Evolutionary conservation across 2,329 filamentous ascomycete species (phyloP).

Genomic region (Cladosporium sp.): DNA sequence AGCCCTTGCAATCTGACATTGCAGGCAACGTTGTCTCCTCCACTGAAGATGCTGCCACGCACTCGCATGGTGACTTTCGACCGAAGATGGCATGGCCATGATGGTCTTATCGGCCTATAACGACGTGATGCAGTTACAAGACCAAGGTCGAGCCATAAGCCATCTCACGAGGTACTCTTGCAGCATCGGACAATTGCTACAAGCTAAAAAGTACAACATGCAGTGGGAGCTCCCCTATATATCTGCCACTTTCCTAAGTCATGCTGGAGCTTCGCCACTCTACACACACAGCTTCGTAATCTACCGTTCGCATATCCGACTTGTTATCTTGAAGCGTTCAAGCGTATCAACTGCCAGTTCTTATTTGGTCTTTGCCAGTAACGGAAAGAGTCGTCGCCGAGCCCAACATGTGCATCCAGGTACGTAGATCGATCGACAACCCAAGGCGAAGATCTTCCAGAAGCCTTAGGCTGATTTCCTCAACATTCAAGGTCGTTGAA

Average conservation of each 20-base stretch:
- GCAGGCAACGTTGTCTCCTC: neutral
- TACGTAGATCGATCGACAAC: neutral
- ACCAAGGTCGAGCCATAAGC: neutral
- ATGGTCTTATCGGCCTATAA: neutral
- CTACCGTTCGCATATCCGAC: too few relatives aligned
- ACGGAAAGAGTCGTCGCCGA: too few relatives aligned
- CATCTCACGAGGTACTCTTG: neutral
- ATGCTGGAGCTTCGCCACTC: neutral
- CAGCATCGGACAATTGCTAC: neutral
- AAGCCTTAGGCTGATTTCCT: neutral
- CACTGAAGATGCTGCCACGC: neutral
- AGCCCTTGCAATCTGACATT: neutral
- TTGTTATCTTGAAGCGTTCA: neutral
- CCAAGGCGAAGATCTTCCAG: neutral
- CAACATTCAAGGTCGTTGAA: conserved; percentile 85
- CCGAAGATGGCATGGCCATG: neutral
- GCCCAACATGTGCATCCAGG: neutral
- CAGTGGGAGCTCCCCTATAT: neutral
- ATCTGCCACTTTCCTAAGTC: neutral
- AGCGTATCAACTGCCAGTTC: neutral
- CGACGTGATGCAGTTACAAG: neutral
- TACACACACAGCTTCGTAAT: too few relatives aligned
- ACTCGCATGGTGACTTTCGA: neutral
- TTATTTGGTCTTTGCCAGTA: neutral
- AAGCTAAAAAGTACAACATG: neutral